A percentile compares a stretch with the other conserved stretches of the same genome.
These are phyloP conservation scores for Tirmania nivea DNA, from an alignment of 495 filamentous ascomycete genomes.

Conservation along the genomic window DNA sequence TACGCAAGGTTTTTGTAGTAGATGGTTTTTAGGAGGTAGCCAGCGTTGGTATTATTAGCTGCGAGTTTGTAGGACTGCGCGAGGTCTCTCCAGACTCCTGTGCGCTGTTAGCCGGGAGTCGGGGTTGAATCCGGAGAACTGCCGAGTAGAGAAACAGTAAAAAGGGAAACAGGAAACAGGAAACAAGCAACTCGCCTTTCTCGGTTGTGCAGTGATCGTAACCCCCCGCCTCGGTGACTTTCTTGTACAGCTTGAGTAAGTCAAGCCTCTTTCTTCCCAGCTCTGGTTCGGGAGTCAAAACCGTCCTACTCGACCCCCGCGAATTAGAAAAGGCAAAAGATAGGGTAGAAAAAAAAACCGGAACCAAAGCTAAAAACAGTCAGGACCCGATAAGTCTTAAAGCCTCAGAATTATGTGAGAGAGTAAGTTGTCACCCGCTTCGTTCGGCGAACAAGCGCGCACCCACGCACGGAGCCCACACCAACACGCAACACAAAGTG, in stretches of 20 bases:
- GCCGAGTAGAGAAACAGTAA: not conserved
- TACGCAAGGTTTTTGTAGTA: conserved; percentile 66
- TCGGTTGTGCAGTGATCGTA: conserved; percentile 63
- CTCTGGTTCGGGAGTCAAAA: conserved; percentile 48
- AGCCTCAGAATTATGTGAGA: too few species aligned
- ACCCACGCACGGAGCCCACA: not conserved
- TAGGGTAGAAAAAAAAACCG: not conserved
- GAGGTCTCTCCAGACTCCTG: conserved; percentile 49
- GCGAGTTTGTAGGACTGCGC: conserved; percentile 41
- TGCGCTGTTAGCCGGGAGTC: not conserved
- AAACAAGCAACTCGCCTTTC: conserved; percentile 24
- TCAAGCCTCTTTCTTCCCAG: conserved; percentile 50
- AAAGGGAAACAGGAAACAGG: not conserved
- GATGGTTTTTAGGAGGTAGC: conserved; percentile 54
- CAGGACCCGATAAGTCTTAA: too few species aligned
- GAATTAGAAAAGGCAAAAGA: conserved; percentile 6
- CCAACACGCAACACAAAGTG: not conserved
- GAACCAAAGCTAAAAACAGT: not conserved
- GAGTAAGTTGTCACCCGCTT: too few species aligned
- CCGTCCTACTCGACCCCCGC: conserved; percentile 27
- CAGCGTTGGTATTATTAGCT: conserved; percentile 43
- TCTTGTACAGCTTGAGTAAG: conserved; percentile 45
- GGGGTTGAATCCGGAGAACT: not conserved
- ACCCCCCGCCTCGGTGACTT: conserved; percentile 46
- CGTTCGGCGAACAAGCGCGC: too few species aligned